These are phyloP conservation scores for Ophiosphaerella herpotricha DNA, from an alignment of 2,329 filamentous ascomycete species.

Conservation along the genomic window DNA sequence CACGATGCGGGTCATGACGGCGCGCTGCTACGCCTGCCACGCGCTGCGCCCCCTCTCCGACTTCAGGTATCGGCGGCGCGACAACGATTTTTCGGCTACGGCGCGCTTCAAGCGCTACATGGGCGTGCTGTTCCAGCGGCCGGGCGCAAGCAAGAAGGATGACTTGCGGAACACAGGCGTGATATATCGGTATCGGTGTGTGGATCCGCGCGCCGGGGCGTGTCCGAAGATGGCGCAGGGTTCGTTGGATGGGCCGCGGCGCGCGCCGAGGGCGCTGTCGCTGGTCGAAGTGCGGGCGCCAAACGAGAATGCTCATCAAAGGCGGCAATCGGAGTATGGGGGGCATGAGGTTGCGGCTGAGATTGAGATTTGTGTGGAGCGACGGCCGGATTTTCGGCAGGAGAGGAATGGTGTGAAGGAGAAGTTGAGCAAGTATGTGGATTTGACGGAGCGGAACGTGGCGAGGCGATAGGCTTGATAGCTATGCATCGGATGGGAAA, in stretches of 20 bases:
- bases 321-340: not conserved
- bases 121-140: not conserved
- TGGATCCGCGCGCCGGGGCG: not conserved
- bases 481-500: too few relatives aligned
- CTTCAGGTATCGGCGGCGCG: slow-evolving; percentile 1
- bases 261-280: not conserved
- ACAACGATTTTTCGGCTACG: not conserved
- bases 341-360: not conserved
- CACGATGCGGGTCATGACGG: not conserved
- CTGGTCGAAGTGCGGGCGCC: not conserved
- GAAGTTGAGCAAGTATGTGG: not conserved
- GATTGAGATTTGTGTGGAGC: not conserved
- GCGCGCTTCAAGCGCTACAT: not conserved
- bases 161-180: not conserved
- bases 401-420: not conserved
- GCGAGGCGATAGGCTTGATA: not conserved
- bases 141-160: not conserved
- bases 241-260: not conserved
- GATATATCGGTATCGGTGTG: slow-evolving; percentile 3
- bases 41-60: not conserved
- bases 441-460: not conserved
- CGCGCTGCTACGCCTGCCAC: slow-evolving; percentile 3
- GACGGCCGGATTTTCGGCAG: not conserved
- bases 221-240: not conserved
- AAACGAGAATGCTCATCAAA: not conserved